These are phyloP conservation scores for Craspedostauros australis DNA, from an alignment of 108 stramenopile species.

Conservation along the genomic window DNA sequence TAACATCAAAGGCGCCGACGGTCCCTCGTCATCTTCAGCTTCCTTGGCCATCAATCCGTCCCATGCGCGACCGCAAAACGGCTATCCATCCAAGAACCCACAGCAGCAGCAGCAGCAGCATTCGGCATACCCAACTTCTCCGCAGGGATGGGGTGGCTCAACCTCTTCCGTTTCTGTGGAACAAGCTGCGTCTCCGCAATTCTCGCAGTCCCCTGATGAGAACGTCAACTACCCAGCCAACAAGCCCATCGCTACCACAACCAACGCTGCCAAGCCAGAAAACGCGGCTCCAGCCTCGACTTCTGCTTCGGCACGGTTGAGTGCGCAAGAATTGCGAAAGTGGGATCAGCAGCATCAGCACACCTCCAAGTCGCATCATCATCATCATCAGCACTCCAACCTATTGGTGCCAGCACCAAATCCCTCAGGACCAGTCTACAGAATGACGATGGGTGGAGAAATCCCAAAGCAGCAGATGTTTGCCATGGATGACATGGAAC, in stretches of 20 bases:
- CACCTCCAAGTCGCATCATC: not conserved
- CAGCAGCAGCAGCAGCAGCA: no score
- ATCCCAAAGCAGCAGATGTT: slow-evolving; percentile 11
- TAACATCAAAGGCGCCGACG: no score
- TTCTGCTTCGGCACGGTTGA: not conserved
- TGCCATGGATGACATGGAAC: slow-evolving; percentile 16
- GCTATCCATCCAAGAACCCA: no score
- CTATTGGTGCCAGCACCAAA: not conserved
- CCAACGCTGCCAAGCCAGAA: not conserved
- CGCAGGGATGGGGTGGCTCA: no score
- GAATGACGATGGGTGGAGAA: slow-evolving; percentile 19
- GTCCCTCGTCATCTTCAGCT: no score
- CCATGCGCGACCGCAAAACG: no score
- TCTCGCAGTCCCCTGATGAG: slow-evolving; percentile 1
- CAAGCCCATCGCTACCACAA: not conserved
- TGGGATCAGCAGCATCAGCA: slow-evolving; percentile 2
- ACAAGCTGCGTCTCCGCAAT: not conserved
- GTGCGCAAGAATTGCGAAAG: slow-evolving; percentile 1
- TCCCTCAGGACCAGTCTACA: slow-evolving; percentile 4
- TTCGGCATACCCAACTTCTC: no score
- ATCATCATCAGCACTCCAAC: not conserved
- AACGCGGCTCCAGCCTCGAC: not conserved
- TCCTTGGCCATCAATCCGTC: no score
- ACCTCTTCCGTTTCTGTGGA: slow-evolving; percentile 1
- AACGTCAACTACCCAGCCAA: not conserved